Evolutionary conservation across 768 basidiomycete species (phyloP), one percentile per base, ranked within the genome.

Genomic region (Leccinum disarticulatum): DNA sequence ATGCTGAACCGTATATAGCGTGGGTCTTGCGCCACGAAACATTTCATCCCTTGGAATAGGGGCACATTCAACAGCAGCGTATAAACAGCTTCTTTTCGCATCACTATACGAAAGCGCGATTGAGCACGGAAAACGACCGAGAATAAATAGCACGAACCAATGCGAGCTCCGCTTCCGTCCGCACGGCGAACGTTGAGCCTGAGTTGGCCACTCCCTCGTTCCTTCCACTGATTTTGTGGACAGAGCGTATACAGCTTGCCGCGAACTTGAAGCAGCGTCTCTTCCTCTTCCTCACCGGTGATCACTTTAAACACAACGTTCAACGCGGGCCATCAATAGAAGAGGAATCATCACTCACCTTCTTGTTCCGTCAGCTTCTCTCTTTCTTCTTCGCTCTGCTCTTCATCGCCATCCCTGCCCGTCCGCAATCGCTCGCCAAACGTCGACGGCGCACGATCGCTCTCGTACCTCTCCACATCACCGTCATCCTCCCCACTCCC

Each of bases 31-130:
- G 88, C 87, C 57, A 88, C 66, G 59, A 76, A 77, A 71, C 86
- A 89, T 57, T 80, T 80, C 90, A 93, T 93, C 33, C 91, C 91
- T 65, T 78, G 77, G 79, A 92, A 93, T 55, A 93, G 76, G 51
- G 87, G 83, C 52, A 87, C 83, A 65, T 93, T 93, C 48, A 93
- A 77, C 58, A 93, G 68, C 55, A 92, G 72, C 2, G 88, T 80
- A 69, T 85, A 87, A 19, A 92, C 90, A 0, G 90, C 91, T 66
- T 93, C 91, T 71, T 91, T 92, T 61, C 91, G 83, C 90, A 93
- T 91, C 19, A 93, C 91, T 92, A 64, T 4, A 59, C 35, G 41
- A 52, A 25, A 55, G 15, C 54, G 52, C 52, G 31, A 38, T 30
- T 71, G 48, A 68, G 61, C 43, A 55, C 19, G 49, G 52, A 17